These are phyloP conservation scores for Cenococcum geophilum DNA, from an alignment of 495 filamentous ascomycete genomes.

Conservation along the genomic window DNA sequence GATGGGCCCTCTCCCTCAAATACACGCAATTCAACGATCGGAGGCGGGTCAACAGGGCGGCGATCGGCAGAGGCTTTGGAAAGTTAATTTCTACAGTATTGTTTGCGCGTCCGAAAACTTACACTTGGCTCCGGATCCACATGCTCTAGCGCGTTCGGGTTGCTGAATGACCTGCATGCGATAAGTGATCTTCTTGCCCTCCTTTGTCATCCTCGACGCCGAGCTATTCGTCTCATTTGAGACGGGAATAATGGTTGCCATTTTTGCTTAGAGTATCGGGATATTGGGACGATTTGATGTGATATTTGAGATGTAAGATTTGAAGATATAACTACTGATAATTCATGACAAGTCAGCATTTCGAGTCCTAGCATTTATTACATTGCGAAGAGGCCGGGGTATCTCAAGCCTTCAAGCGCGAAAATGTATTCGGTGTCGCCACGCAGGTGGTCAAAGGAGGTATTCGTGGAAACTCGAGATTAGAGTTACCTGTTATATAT, in stretches of 20 bases:
- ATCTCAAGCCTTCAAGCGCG: neutral
- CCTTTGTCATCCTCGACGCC: constrained; percentile 62
- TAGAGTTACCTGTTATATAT: neutral
- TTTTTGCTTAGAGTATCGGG: constrained; percentile 10
- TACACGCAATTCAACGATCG: constrained; percentile 88
- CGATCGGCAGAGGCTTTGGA: constrained; percentile 82
- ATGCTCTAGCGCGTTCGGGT: constrained; percentile 90
- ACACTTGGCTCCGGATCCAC: constrained; percentile 94
- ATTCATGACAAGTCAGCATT: neutral
- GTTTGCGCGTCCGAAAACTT: constrained; percentile 35
- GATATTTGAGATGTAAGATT: neutral
- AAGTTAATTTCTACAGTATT: constrained; percentile 1
- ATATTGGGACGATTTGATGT: neutral
- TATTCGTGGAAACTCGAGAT: neutral
- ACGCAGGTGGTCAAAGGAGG: neutral
- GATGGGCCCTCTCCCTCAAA: constrained; percentile 63
- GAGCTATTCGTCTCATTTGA: constrained; percentile 55
- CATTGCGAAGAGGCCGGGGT: neutral
- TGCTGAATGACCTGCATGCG: constrained; percentile 84
- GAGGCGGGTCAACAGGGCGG: constrained; percentile 92
- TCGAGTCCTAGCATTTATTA: neutral
- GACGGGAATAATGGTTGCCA: constrained; percentile 45
- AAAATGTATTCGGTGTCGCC: neutral
- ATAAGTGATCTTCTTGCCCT: constrained; percentile 78
- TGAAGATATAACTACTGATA: neutral